Conservation (phyloP, 1,139 yeast genomes). For the Geotrichum fermentans region DNA sequence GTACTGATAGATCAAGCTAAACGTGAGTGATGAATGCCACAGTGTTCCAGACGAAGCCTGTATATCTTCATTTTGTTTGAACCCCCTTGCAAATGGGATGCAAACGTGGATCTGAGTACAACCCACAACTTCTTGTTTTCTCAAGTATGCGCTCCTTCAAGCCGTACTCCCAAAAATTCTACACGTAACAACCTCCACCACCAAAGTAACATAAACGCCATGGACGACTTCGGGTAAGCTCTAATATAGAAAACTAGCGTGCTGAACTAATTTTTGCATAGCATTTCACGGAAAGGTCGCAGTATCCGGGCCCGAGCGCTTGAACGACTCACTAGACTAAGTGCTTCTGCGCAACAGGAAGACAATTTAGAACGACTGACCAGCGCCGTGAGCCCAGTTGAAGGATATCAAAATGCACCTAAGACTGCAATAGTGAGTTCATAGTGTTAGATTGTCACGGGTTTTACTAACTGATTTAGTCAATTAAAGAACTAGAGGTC, state of each 20-base stretch:
- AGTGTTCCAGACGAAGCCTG: too few species aligned
- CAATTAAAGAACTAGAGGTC: constrained; percentile 61
- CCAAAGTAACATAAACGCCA: too few species aligned
- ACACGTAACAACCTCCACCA: not conserved
- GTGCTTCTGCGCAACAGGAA: constrained; percentile 31
- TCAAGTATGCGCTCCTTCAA: too few species aligned
- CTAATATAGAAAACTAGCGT: too few species aligned
- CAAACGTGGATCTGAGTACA: too few species aligned
- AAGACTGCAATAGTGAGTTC: constrained; percentile 28
- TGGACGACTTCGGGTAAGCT: constrained; percentile 35
- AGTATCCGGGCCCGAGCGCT: constrained; percentile 58
- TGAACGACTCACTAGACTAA: constrained; percentile 44
- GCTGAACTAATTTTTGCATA: too few species aligned
- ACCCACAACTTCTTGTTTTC: too few species aligned
- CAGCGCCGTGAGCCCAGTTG: constrained; percentile 24
- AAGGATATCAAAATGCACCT: constrained; percentile 21
- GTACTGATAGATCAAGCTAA: too few species aligned
- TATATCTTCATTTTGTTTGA: too few species aligned
- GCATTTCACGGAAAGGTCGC: constrained; percentile 30
- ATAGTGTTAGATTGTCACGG: not conserved
- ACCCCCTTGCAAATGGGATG: too few species aligned
- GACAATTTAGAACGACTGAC: constrained; percentile 26
- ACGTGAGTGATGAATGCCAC: too few species aligned
- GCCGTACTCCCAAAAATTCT: too few species aligned
- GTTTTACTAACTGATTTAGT: constrained; percentile 22